Percentiles rank a stretch among this genome's conserved stretches.
Evolutionary conservation across 305 asterid species (phyloP).

Genomic region (Solanum hybrid): DNA sequence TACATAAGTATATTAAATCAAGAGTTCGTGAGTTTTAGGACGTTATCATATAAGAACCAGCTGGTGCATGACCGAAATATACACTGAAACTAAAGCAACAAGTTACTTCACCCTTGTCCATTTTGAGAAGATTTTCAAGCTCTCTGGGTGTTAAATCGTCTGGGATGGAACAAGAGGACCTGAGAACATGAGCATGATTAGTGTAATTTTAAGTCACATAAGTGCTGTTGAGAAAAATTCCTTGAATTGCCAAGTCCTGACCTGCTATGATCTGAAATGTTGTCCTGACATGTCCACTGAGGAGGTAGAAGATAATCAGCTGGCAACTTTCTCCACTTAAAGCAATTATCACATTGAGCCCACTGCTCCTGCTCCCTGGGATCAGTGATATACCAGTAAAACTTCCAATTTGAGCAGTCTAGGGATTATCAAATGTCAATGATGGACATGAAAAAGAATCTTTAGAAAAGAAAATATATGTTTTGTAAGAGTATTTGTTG

Average conservation of each 20-base stretch:
- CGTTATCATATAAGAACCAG: neutral
- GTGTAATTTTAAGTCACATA: conserved; percentile 5
- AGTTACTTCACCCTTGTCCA: conserved; percentile 52
- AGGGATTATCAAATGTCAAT: neutral
- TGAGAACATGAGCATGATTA: conserved; percentile 21
- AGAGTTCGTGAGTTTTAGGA: neutral
- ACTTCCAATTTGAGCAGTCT: neutral
- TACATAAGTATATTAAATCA: neutral
- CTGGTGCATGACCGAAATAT: neutral
- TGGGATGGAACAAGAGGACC: conserved; percentile 70
- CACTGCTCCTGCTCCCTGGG: conserved; percentile 89
- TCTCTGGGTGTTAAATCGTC: conserved; percentile 62
- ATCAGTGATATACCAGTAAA: neutral
- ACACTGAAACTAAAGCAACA: neutral
- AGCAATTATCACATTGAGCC: conserved; percentile 86
- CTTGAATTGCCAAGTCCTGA: conserved; percentile 7
- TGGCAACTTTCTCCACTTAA: conserved; percentile 74
- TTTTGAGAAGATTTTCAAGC: conserved; percentile 67
- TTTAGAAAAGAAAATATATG: neutral
- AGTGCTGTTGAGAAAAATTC: neutral
- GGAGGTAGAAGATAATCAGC: conserved; percentile 72
- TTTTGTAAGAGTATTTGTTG: neutral
- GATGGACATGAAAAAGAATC: neutral
- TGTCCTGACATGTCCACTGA: conserved; percentile 79
- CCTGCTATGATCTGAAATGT: conserved; percentile 48